Base-by-base conservation (phyloP, 2,329 filamentous ascomycete genomes). In the Cercospora sp. region DNA sequence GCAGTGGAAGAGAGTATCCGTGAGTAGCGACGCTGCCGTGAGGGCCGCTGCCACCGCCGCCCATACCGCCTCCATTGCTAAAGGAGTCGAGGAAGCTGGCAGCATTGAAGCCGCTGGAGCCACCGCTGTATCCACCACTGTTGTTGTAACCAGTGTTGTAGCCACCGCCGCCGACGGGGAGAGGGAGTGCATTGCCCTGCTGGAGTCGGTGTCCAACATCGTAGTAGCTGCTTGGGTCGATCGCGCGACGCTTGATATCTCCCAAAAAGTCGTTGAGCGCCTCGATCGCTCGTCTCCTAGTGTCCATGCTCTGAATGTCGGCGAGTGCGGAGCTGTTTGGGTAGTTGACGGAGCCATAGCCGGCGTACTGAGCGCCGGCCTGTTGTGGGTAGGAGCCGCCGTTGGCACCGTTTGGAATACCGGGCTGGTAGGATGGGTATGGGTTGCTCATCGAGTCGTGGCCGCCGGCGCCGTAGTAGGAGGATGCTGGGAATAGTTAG, bases 231-330 rank as follows among this genome's bases (percentile, higher is more conserved):
- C 86, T 86, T 3, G 94, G 91, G 78, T 98, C 93, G 73, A 98
- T 91, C 75, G 93, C 89, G 76, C 93, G 91, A 75, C 94, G 92
- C 85, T 97, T 98, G 73, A 93, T 89, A 78, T 92, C 93, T 73
- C 91, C 92, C 73, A 98, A 96, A 83, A 98, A 97, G 78, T 97
- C 93, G 77, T 96, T 94, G 68, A 97, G 84, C 67, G 92, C 91
- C 76, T 97, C 93, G 73, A 90, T 92, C 70, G 82, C 83, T 63
- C 93, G 92, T 83, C 94, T 95, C 76, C 91, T 89, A 73, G 88
- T 86, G 76, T 94, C 92, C 76, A 90, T 77, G 75, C 78, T 77
- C 70, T 80, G 76, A 45, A 79, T 75, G 71, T 80, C 76, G 68
- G 74, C 73, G 36, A 75, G 69, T 63, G 72, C 75, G 65, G 73